phyloP scores from a whole-genome alignment of 1,139 yeast species.

The Taphrina deformans region DNA sequence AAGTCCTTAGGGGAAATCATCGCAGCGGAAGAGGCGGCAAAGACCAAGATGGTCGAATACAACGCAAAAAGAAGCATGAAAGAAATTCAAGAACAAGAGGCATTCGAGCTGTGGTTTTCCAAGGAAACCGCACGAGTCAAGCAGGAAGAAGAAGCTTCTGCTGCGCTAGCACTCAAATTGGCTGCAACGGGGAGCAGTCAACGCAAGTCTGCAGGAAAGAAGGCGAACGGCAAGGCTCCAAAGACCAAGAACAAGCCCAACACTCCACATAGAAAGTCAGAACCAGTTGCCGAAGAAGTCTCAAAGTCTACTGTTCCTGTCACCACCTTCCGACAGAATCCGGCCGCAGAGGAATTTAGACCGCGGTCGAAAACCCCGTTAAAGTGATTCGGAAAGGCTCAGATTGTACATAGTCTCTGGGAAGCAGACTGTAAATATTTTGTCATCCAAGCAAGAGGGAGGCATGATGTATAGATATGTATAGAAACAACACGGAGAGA shows the following conservation, averaged over 20 bases:
- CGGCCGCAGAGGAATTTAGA: neutral
- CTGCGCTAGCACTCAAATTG: neutral
- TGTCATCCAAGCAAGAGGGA: no score
- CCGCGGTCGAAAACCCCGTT: neutral
- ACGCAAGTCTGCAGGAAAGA: neutral
- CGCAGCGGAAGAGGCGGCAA: constrained; percentile 50
- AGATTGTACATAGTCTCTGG: neutral
- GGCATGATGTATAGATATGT: neutral
- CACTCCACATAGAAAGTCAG: neutral
- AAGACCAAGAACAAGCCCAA: neutral
- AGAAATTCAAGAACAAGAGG: constrained; percentile 76
- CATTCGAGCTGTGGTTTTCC: constrained; percentile 80
- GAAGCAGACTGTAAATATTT: neutral
- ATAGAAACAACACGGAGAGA: neutral
- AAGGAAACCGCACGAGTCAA: constrained; percentile 66
- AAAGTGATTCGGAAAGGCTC: neutral
- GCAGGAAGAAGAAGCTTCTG: constrained; percentile 41
- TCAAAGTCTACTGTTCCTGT: neutral
- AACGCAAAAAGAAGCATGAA: constrained; percentile 52
- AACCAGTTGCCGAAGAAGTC: neutral
- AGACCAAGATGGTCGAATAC: constrained; percentile 50
- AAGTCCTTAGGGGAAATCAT: constrained; percentile 49
- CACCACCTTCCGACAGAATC: neutral
- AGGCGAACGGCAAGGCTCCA: neutral
- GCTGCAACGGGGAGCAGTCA: neutral